Evolutionary conservation across 1,284 basidiomycete species (phyloP).

Genomic region (Irpex lacteus): DNA sequence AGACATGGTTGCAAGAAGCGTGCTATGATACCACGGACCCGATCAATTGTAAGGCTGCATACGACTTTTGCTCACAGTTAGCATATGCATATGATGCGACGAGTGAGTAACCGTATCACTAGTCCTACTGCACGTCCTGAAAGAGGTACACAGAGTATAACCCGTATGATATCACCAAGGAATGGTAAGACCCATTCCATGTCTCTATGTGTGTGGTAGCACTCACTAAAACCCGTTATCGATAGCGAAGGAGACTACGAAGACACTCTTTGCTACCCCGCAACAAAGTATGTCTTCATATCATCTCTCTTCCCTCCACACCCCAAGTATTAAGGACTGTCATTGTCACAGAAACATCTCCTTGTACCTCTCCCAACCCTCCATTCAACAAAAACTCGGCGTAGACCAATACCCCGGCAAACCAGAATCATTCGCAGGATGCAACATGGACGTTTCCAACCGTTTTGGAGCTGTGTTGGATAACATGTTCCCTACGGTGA

Average conservation of each 20-base stretch:
- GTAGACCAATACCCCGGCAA: neutral
- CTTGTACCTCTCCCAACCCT: neutral
- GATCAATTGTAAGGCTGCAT: slow-evolving; percentile 38
- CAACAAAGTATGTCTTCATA: neutral
- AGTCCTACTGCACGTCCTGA: neutral
- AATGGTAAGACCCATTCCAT: neutral
- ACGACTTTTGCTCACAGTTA: slow-evolving; percentile 32
- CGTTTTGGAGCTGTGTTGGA: slow-evolving; percentile 37
- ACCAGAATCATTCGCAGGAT: slow-evolving; percentile 44
- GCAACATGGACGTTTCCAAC: slow-evolving; percentile 39
- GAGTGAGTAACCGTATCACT: neutral
- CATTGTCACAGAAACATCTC: neutral
- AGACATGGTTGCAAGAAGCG: slow-evolving; percentile 24
- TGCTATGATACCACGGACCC: slow-evolving; percentile 34
- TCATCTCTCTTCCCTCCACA: neutral
- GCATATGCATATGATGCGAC: slow-evolving; percentile 16
- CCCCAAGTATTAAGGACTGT: neutral
- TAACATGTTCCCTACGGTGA: slow-evolving; percentile 42
- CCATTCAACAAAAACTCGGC: neutral
- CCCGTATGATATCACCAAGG: slow-evolving; percentile 5
- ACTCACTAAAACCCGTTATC: neutral
- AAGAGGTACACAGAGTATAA: neutral
- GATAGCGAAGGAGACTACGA: neutral
- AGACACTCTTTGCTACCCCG: neutral
- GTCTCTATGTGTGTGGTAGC: neutral